Conservation (phyloP, 441 rosid genomes). For the Pelargonium myrrhifolium region DNA sequence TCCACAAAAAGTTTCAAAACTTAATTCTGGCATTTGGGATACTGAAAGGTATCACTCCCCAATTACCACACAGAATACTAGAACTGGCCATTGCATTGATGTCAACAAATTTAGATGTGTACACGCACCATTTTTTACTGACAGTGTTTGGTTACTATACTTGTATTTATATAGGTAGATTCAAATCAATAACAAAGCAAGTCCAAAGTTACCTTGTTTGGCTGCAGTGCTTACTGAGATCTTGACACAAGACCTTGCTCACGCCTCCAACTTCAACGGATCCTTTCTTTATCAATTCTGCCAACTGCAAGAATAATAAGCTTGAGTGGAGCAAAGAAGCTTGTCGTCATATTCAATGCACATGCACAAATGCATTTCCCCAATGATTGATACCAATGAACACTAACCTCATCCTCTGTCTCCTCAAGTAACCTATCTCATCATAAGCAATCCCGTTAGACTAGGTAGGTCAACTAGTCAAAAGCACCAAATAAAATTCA, state of each 20-base stretch:
- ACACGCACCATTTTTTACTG: not conserved
- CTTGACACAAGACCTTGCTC: conserved; percentile 64
- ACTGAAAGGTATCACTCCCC: not conserved
- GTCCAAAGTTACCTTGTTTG: conserved; percentile 40
- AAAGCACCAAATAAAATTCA: too few species aligned
- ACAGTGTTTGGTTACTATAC: not conserved
- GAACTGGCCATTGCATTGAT: not conserved
- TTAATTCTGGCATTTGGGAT: not conserved
- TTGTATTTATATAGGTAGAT: not conserved
- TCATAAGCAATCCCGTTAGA: conserved; percentile 23
- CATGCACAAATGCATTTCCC: not conserved
- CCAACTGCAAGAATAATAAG: conserved; percentile 38
- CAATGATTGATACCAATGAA: conserved; percentile 7
- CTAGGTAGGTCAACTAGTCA: conserved; percentile 2
- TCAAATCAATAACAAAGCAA: not conserved
- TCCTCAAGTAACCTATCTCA: conserved; percentile 68
- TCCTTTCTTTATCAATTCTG: conserved; percentile 63
- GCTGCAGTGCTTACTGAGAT: conserved; percentile 69
- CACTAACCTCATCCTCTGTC: conserved; percentile 77
- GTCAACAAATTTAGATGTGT: not conserved
- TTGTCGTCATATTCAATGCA: conserved; percentile 4
- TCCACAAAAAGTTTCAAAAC: not conserved
- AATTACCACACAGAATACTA: not conserved
- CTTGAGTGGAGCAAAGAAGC: not conserved
- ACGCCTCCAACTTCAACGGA: conserved; percentile 59